Evolutionary conservation across 2,329 filamentous ascomycete genomes (phyloP).

Genomic region (Aspergillus bombycis): DNA sequence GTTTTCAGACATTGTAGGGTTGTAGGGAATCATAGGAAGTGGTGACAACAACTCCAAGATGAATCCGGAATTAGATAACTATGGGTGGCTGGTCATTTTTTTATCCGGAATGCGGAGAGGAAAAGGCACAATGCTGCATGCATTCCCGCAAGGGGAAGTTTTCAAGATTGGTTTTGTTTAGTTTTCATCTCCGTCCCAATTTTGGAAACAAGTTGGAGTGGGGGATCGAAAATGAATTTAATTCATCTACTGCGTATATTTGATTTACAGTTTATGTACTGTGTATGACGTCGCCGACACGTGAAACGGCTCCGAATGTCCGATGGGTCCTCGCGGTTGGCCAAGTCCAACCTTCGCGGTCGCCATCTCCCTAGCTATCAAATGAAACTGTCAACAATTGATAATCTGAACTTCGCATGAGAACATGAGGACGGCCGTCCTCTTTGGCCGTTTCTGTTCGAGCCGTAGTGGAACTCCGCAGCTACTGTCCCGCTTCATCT

Average conservation of each 20-base stretch:
- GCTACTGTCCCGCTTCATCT: slow-evolving; percentile 33
- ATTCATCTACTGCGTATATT: background rate
- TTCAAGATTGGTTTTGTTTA: background rate
- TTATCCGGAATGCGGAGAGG: background rate
- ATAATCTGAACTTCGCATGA: slow-evolving; percentile 23
- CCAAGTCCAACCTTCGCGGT: background rate
- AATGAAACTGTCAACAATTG: slow-evolving; percentile 5
- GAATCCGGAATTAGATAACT: background rate
- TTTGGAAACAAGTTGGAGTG: background rate
- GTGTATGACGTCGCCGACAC: slow-evolving; percentile 21
- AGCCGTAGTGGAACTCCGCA: slow-evolving; percentile 43
- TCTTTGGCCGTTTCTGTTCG: slow-evolving; percentile 54
- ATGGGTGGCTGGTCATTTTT: background rate
- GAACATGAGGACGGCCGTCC: slow-evolving; percentile 55
- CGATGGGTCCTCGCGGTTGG: slow-evolving; percentile 2
- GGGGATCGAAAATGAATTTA: background rate
- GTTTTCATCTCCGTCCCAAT: background rate
- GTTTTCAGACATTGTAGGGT: slow-evolving; percentile 9
- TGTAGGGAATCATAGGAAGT: background rate
- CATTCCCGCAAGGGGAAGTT: background rate
- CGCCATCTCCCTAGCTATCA: background rate
- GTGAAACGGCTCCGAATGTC: slow-evolving; percentile 11
- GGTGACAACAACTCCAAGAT: background rate
- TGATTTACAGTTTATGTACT: background rate
- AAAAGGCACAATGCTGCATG: background rate